Base-by-base conservation (phyloP, 2,329 filamentous ascomycete species). In the Pyrenophora seminiperda region DNA sequence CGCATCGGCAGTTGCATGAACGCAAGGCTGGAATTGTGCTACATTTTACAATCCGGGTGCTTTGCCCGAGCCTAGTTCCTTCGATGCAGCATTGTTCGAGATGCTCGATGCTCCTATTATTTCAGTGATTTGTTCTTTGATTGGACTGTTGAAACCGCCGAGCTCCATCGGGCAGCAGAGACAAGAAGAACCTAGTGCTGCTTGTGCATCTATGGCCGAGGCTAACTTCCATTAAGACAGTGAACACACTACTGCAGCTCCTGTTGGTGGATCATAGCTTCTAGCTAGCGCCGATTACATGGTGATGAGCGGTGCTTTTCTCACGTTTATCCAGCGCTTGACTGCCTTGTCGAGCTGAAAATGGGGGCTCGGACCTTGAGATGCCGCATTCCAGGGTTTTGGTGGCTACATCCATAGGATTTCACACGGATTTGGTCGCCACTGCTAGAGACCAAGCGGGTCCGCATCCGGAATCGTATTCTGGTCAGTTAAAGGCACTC, bases 1-100 rank as follows among this genome's bases (percentile, higher is more conserved):
- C 41, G 46, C 38, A 34, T 57, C 61, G 59, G 65, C 65, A 68
- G 56, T 66, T 67, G 46, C 27, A 59, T 43, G 32, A 34, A 40
- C 44, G 33, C 55, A 51, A 63, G 52, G 61, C 62, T 66, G 53
- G 63, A 52, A 47, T 32, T 53, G 50, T 44, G 41, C 42, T 52
- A 20, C 41, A 68, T 59, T 67, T 32, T 58, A 63, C 55, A 67
- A 65, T 43, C 59, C 61, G 33, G 58, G 59, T 19, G 57, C 57
- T 41, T 33, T 66, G 17, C 60, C 58, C 42, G 52, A 61, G 48
- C 40, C 54, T 49, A 43, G 48, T 37, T 62, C 56, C 47, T 57
- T 65, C 41, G 41, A 47, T 24, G 44, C 56, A 32, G 44, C 51
- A 29, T 41, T 36, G 14, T 58, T 51, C 39, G 30, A 27, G 7